Percentiles rank a stretch among this genome's conserved stretches.
Conservation (phyloP, 2,329 filamentous ascomycete genomes). For the Alternaria angustiovoidea region DNA sequence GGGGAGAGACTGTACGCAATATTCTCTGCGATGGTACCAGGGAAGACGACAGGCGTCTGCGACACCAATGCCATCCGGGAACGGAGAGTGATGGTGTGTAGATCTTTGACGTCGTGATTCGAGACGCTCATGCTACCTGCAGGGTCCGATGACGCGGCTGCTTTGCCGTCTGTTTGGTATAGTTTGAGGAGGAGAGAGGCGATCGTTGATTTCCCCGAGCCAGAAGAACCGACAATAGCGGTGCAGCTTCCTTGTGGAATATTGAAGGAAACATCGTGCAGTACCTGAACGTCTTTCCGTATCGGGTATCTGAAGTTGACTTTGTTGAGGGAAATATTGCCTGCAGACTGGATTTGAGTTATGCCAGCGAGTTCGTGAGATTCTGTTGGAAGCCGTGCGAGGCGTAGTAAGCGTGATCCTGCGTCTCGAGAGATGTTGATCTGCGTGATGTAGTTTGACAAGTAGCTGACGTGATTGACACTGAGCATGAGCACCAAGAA, state of each 20-base stretch:
- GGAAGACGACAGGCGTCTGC: conserved; percentile 79
- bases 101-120: conserved; percentile 61
- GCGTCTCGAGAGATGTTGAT: conserved; percentile 77
- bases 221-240: conserved; percentile 83
- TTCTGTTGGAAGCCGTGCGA: conserved; percentile 66
- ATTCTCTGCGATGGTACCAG: conserved; percentile 77
- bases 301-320: conserved; percentile 77
- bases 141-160: conserved; percentile 2
- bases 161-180: conserved; percentile 57
- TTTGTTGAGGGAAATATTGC: conserved; percentile 67
- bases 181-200: conserved; percentile 77
- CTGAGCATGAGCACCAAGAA: conserved; percentile 86
- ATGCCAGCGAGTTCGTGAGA: conserved; percentile 68
- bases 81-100: conserved; percentile 70
- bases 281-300: conserved; percentile 60
- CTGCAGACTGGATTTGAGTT: conserved; percentile 53
- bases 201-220: conserved; percentile 91
- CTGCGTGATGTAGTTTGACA: conserved; percentile 80
- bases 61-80: conserved; percentile 72
- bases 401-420: conserved; percentile 74
- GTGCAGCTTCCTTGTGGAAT: conserved; percentile 71
- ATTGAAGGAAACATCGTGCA: conserved; percentile 71
- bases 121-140: conserved; percentile 64
- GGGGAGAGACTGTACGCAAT: conserved; percentile 78
- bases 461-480: conserved; percentile 73